Percentiles rank a stretch among this genome's conserved stretches.
Evolutionary conservation across 176 grass and related monocot genomes (phyloP).

Genomic region (Pontederia crassipes): DNA sequence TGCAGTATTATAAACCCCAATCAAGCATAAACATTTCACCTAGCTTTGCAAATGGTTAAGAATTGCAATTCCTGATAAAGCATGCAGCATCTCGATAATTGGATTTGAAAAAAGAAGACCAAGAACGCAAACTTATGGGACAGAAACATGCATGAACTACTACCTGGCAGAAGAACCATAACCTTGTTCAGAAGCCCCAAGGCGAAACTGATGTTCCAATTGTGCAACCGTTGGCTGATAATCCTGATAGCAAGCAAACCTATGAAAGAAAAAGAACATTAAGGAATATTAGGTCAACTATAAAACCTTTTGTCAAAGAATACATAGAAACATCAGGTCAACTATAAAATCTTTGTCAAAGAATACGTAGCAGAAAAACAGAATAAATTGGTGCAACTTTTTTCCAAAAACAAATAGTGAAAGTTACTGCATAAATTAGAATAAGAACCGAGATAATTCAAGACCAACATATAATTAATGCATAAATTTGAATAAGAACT

Average conservation of each 20-base stretch:
- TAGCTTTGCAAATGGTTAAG: slow-evolving; percentile 93
- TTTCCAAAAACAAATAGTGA: too few relatives aligned
- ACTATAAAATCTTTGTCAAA: too few relatives aligned
- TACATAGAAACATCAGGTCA: too few relatives aligned
- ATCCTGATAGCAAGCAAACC: slow-evolving; percentile 36
- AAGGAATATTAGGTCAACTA: not conserved
- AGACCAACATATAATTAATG: too few relatives aligned
- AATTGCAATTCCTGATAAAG: slow-evolving; percentile 60
- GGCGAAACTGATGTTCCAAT: slow-evolving; percentile 80
- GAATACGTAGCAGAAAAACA: too few relatives aligned
- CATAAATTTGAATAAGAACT: too few relatives aligned
- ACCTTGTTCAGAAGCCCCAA: slow-evolving; percentile 80
- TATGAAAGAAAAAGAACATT: slow-evolving; percentile 15
- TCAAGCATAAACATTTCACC: slow-evolving; percentile 27
- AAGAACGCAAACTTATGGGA: not conserved
- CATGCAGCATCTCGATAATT: slow-evolving; percentile 88
- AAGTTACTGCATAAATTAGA: too few relatives aligned
- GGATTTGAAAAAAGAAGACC: slow-evolving; percentile 36
- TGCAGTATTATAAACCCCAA: not conserved
- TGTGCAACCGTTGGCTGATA: slow-evolving; percentile 97
- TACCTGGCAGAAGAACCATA: slow-evolving; percentile 97
- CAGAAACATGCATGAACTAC: slow-evolving; percentile 14
- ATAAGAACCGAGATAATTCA: too few relatives aligned
- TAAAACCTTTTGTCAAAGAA: too few relatives aligned
- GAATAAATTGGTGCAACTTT: too few relatives aligned